Evolutionary conservation across 257 asterid genomes (phyloP).

Genomic region (Avicennia marina): DNA sequence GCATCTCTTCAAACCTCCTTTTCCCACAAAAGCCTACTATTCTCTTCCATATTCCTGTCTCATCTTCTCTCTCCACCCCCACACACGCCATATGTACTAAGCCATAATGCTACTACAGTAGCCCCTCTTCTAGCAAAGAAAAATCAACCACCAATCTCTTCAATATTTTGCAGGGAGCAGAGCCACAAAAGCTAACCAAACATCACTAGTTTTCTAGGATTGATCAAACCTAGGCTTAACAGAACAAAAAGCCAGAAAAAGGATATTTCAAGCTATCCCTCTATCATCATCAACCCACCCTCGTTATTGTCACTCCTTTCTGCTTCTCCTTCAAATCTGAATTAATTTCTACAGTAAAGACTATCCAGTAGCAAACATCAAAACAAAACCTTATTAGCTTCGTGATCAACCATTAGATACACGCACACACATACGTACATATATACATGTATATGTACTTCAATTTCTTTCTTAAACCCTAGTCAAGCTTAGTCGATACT

Average conservation of each 20-base stretch:
- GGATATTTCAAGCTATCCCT: neutral
- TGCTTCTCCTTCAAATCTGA: neutral
- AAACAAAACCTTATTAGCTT: conserved; percentile 24
- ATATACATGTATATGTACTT: too few species aligned
- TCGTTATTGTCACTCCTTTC: neutral
- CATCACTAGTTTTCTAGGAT: conserved; percentile 45
- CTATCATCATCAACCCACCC: neutral
- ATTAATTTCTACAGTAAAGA: too few species aligned
- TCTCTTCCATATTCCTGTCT: too few species aligned
- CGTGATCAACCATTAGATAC: conserved; percentile 13
- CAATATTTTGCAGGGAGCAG: conserved; percentile 33
- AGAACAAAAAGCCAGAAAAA: conserved; percentile 7
- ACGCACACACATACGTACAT: too few species aligned
- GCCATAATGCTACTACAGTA: conserved; percentile 3
- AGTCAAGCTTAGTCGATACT: neutral
- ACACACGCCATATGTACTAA: too few species aligned
- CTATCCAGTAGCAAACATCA: neutral
- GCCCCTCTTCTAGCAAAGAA: conserved; percentile 33
- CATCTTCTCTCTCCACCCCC: too few species aligned
- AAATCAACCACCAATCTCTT: conserved; percentile 36
- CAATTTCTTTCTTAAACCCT: conserved; percentile 19
- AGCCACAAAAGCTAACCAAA: conserved; percentile 36
- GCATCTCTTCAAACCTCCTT: neutral
- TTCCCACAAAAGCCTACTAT: conserved; percentile 20
- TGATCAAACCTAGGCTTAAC: conserved; percentile 30